Evolutionary conservation across 169 alveolate genomes (phyloP), one percentile per base, ranked within the genome.

Genomic region (Eimeria mitis): DNA sequence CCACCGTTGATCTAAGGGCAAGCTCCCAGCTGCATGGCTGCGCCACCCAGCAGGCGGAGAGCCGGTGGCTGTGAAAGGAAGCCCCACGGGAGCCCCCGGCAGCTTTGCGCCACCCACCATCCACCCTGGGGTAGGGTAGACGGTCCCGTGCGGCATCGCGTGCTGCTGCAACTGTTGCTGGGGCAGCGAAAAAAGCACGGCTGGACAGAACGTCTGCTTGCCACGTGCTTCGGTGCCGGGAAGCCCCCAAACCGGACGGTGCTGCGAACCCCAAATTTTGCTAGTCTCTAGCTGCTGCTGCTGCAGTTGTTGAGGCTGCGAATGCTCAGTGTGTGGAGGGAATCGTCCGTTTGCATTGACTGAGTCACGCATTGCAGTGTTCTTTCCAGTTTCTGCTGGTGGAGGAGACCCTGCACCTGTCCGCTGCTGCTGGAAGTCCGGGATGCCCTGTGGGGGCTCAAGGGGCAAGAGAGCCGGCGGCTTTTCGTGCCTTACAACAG

Each of bases 161-260:
- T 81, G 65, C 73, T 81, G 89, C 70, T 31, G 73, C 70, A 40
- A 54, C 65, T 52, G 89, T 73, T 81, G 89, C 73, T 81, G 89
- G 21, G 40, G 71, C 73, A 52, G 0, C 49, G 73, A 52, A 28
- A n/a, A 34, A 47, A 21, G 0, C 25, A 14, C 31, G 14, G 73
- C 11, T 23, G 85, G 61, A 44, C 54, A 76, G 19, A 37, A 21
- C 61, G 21, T 28, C 34, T 42, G 85, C 63, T 44, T 76, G 5
- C 34, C 63, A 42, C 6, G 63, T 28, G 63, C 34, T 14, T 25
- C 61, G 14, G 42, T 47, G 85, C 28, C 42, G 44, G 40, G 63
- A 6, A 14, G 21, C 71, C 89, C 89, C 89, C 89, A 47, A 49
- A 78, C 1, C 28, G 2, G 65, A 25, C 71, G 71, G 71, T 76